Percentiles rank a stretch among this genome's conserved stretches.
These are phyloP conservation scores for Gastrolobium bilobum DNA, from an alignment of 306 rosid species.

Conservation along the genomic window DNA sequence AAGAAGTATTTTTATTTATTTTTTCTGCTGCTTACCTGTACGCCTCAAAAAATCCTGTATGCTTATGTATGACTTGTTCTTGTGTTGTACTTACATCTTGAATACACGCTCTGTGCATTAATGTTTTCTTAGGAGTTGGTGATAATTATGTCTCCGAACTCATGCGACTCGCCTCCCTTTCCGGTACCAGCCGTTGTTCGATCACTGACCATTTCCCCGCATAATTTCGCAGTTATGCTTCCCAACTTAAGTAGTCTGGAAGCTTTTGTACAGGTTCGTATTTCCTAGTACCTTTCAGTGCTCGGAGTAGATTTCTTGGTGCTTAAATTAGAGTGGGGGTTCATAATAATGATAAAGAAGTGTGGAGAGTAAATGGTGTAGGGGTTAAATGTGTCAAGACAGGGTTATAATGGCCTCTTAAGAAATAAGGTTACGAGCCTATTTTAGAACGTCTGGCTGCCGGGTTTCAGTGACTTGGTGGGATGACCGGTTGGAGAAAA, in stretches of 20 bases:
- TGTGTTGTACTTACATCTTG: constrained; percentile 45
- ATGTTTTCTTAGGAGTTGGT: constrained; percentile 5
- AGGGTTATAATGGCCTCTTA: too few relatives aligned
- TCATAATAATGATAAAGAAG: too few relatives aligned
- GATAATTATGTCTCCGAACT: neutral
- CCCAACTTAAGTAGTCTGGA: neutral
- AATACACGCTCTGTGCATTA: constrained; percentile 17
- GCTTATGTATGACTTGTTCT: constrained; percentile 46
- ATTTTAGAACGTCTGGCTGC: too few relatives aligned
- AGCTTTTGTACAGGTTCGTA: neutral
- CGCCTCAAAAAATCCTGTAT: constrained; percentile 27
- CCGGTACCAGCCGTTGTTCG: neutral
- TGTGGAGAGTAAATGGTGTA: too few relatives aligned
- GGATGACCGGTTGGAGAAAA: neutral
- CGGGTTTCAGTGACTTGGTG: too few relatives aligned
- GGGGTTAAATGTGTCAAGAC: too few relatives aligned
- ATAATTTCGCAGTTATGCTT: too few relatives aligned
- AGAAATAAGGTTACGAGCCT: too few relatives aligned
- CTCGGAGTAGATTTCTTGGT: too few relatives aligned
- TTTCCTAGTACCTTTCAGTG: too few relatives aligned
- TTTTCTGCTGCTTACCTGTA: constrained; percentile 47
- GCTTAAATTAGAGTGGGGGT: too few relatives aligned
- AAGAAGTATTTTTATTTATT: constrained; percentile 34
- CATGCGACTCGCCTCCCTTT: neutral
- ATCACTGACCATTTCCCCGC: neutral